A percentile compares a stretch with the other conserved stretches of the same genome.
These are phyloP conservation scores for Capniomyces stellatus DNA, from an alignment of 371 early-diverging fungal species.

Conservation along the genomic window DNA sequence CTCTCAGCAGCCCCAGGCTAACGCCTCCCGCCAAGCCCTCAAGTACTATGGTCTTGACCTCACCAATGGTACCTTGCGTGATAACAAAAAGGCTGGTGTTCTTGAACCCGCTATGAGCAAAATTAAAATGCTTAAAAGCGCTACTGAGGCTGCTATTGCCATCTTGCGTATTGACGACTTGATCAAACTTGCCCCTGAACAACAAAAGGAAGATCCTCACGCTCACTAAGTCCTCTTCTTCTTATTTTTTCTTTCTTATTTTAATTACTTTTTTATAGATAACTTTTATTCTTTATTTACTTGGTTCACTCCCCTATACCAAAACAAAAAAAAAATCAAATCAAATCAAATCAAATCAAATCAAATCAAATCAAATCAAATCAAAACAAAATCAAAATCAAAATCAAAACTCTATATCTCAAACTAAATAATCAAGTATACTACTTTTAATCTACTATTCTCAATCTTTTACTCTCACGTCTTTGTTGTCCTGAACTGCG, in stretches of 20 bases:
- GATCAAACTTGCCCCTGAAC: constrained; percentile 53
- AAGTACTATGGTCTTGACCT: constrained; percentile 79
- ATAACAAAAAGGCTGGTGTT: constrained; percentile 94
- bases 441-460: too few species aligned
- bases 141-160: constrained; percentile 99
- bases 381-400: too few species aligned
- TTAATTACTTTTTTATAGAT: neutral
- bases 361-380: too few species aligned
- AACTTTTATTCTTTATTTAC: too few species aligned
- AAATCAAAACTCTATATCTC: too few species aligned
- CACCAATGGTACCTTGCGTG: constrained; percentile 80
- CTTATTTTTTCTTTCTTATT: neutral
- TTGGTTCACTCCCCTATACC: too few species aligned
- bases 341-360: too few species aligned
- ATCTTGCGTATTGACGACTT: constrained; percentile 98
- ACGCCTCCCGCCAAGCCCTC: constrained; percentile 52
- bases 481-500: neutral
- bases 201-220: constrained; percentile 25
- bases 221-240: constrained; percentile 11
- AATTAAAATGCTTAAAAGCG: constrained; percentile 95
- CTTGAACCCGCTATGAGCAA: constrained; percentile 99
- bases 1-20: constrained; percentile 26
- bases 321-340: too few species aligned
- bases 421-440: too few species aligned
- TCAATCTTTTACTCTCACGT: too few species aligned